phyloP scores from a whole-genome alignment of 2,329 filamentous ascomycete genomes.

The Aureobasidium pullulans region DNA sequence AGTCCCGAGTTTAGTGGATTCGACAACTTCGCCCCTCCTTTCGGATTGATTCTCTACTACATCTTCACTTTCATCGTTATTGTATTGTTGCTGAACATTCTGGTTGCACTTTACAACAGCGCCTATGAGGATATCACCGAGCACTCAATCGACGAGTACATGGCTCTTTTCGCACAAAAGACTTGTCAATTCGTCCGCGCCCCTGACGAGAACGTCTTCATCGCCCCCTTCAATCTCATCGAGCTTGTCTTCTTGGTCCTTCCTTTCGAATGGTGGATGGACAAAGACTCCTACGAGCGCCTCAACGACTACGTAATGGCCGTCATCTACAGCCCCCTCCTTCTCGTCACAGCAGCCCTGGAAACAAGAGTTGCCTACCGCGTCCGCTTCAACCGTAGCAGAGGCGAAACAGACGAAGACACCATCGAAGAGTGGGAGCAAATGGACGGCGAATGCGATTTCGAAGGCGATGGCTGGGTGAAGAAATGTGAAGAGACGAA shows the following conservation, averaged over 20 bases:
- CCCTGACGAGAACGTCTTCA: slow-evolving; percentile 96
- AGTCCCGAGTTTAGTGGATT: slow-evolving; percentile 85
- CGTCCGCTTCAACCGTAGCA: slow-evolving; percentile 65
- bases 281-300: slow-evolving; percentile 62
- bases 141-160: slow-evolving; percentile 89
- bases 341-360: slow-evolving; percentile 54
- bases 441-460: slow-evolving; percentile 61
- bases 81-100: slow-evolving; percentile 86
- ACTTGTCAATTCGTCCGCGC: slow-evolving; percentile 96
- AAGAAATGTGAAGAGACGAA: slow-evolving; percentile 69
- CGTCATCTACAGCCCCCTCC: slow-evolving; percentile 72
- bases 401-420: slow-evolving; percentile 86
- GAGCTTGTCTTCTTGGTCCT: slow-evolving; percentile 74
- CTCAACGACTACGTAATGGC: slow-evolving; percentile 89
- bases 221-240: slow-evolving; percentile 88
- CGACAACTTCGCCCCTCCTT: slow-evolving; percentile 83
- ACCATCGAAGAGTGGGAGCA: slow-evolving; percentile 91
- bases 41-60: slow-evolving; percentile 93
- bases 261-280: slow-evolving; percentile 93
- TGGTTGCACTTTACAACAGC: slow-evolving; percentile 95
- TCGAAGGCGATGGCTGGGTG: slow-evolving; percentile 77
- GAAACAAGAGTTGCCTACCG: slow-evolving; percentile 59
- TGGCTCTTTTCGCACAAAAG: slow-evolving; percentile 87
- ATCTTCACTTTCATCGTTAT: slow-evolving; percentile 96
- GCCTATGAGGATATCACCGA: slow-evolving; percentile 93